Base-by-base conservation (phyloP, 116 monocot species). In the Posidonia oceanica region DNA sequence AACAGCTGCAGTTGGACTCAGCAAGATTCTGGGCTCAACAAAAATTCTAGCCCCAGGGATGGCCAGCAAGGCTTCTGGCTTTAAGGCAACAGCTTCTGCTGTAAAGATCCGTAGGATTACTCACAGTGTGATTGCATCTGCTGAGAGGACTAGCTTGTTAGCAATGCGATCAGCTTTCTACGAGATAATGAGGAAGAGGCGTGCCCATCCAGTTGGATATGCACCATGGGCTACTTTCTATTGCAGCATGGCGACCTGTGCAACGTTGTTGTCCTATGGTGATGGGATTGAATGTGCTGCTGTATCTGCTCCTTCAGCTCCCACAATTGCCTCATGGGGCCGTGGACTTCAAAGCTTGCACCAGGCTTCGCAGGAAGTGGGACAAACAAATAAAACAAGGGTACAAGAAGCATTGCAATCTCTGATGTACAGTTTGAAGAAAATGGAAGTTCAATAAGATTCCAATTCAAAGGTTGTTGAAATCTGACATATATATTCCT, bases 271-370 rank as follows among this genome's bases (percentile, higher is more conserved):
- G 72, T 56, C 59, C 71, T 82, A 89, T 65, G 91, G 89, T 20
- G 89, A 97, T 75, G 89, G 85, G 64, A 87, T 97, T 55, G 96
- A 89, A 70, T 97, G 91, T 76, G 89, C 82, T 8, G 87, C 85
- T 13, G 96, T 89, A 74, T 75, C 77, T 0, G 36, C 79, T 66
- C 89, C 89, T 75, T 83, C 87, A 18, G 86, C 88, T 69, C 83
- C 88, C 39, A 80, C 74, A 57, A 80, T 91, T 55, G 83, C 87
- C 14, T 81, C 86, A 3, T 66, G 91, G 67, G 96, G 96, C 4
- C 84, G 89, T 56, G 96, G 96, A 10, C 81, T 91, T n/a, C 77
- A 85, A 54, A 80, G 83, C 75, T 79, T 97, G 66, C 76, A 78
- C 53, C 71, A 81, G 36, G 78, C 86, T 20, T 88, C 88, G n/a